phyloP scores from a whole-genome alignment of 805 yeast genomes.

The Metschnikowia koreensis region DNA sequence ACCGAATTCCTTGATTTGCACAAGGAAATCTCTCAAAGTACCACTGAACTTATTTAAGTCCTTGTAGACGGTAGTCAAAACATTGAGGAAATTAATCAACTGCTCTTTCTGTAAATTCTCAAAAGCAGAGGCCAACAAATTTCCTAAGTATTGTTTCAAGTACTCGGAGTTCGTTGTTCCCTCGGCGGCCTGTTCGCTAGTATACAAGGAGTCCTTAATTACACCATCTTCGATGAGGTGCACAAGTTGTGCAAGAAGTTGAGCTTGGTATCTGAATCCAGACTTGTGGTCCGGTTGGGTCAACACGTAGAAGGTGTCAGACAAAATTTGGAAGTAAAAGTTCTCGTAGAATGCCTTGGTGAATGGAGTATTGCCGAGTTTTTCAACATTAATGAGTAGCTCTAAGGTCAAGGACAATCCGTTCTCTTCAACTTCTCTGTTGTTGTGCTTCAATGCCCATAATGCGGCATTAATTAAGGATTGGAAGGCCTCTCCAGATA shows the following conservation, averaged over 20 bases:
- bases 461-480: conserved; percentile 88
- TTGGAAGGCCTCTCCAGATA: conserved; percentile 91
- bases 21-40: conserved; percentile 89
- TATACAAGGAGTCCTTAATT: conserved; percentile 75
- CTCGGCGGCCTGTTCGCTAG: conserved; percentile 74
- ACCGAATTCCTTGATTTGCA: conserved; percentile 92
- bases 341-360: conserved; percentile 84
- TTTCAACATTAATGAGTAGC: conserved; percentile 79
- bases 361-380: conserved; percentile 66
- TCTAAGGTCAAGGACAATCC: conserved; percentile 86
- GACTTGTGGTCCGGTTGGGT: conserved; percentile 98
- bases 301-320: conserved; percentile 88
- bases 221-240: conserved; percentile 76
- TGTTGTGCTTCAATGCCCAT: conserved; percentile 98
- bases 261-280: conserved; percentile 86
- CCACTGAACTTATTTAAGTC: conserved; percentile 77
- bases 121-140: conserved; percentile 84
- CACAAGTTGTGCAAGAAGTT: conserved; percentile 77
- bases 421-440: conserved; percentile 91
- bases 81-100: conserved; percentile 75
- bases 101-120: conserved; percentile 86
- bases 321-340: conserved; percentile 82
- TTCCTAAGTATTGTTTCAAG: conserved; percentile 76
- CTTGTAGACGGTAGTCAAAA: conserved; percentile 68
- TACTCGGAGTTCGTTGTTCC: conserved; percentile 82